Evolutionary conservation across 1,284 basidiomycete genomes (phyloP), one percentile per base, ranked within the genome.

Genomic region (Fistulina hepatica): DNA sequence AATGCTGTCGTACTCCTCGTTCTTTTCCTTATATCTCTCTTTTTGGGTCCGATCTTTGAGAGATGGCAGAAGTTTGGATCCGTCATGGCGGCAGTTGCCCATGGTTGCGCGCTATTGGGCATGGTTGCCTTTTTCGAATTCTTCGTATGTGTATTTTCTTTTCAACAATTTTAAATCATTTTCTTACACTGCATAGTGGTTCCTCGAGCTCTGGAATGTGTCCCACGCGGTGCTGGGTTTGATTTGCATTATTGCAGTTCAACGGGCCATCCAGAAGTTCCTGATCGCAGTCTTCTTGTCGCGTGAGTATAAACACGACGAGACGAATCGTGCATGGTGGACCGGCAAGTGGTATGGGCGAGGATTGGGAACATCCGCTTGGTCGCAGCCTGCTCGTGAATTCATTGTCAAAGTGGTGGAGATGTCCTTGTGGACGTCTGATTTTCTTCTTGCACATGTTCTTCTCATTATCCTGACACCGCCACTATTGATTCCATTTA

Each of bases 291-390:
- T 91, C 41, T 90, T 93, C 73, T 68, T 97, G 36, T 86, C 89
- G 27, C 80, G 92, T 57, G 92, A 97, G 63, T 91, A 83, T 69
- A 95, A 95, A 66, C 86, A 93, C 56, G 93, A 97, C 55, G 91
- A 95, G 65, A 92, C 89, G 13, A 95, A 97, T 64, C 71, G 88
- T 44, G 91, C 91, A 6, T 97, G 92, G 92, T 97, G 92, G 92
- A 92, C 90, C n/a, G 92, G 92, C 57, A 88, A 91, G 61, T 95
- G 92, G 92, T 93, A 92, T 55, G 90, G 91, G 36, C 74, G 90
- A 40, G 88, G 89, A 27, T 68, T 95, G 21, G 93, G 92, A 28
- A 71, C 70, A 19, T 83, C 86, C 33, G 90, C 88, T 28, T 81
- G 92, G 58, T 91, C 88, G 25, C 92, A 95, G 57, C 91, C 92